Evolutionary conservation across 768 basidiomycete genomes (phyloP), one percentile per base, ranked within the genome.

Genomic region (Leccinum imitatum): DNA sequence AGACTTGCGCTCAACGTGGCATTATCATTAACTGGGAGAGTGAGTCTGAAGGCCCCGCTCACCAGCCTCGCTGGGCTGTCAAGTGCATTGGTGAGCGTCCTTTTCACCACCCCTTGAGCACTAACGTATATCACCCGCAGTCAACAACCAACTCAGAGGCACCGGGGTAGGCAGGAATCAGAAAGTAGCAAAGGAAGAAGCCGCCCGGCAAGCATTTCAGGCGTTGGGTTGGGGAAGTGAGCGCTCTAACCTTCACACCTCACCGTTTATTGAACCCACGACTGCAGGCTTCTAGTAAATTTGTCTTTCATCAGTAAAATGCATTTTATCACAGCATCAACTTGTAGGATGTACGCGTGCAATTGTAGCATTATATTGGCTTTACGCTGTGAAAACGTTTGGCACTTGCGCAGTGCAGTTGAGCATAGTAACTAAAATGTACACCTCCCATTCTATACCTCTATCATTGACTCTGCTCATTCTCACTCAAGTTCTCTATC

Each of bases 131-230:
- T 56, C 33, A 9, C 41, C n/a, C 27, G 1, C 55, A 88, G 87
- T 89, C 23, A 80, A 84, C 58, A 78, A 73, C 2, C 65, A 73
- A n/a, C 77, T 80, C 62, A 78, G 65, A 61, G 87, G 86, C 23
- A 54, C 68, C 4, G 87, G 85, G 0, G 62, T 53, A 4, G 87
- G 82, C 21, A 84, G 81, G 60, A 87, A 78, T 58, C 85, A 87
- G 70, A 89, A 87, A 63, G 51, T 73, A n/a, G 87, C 87, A 8
- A 88, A 87, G 63, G 85, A 87, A 72, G 82, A 84, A 61, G 87
- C 87, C n/a, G 86, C 85, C 33, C 79, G 80, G 41, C 75, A 80
- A 56, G 86, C 87, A 51, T 85, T 78, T 73, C 66, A 67, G 11
- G 59, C 73, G 3, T 76, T 87, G 79, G 80, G 82, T 56, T 87